These are phyloP conservation scores for Alternaria brassicicola DNA, from an alignment of 2,329 filamentous ascomycete genomes.

Conservation along the genomic window DNA sequence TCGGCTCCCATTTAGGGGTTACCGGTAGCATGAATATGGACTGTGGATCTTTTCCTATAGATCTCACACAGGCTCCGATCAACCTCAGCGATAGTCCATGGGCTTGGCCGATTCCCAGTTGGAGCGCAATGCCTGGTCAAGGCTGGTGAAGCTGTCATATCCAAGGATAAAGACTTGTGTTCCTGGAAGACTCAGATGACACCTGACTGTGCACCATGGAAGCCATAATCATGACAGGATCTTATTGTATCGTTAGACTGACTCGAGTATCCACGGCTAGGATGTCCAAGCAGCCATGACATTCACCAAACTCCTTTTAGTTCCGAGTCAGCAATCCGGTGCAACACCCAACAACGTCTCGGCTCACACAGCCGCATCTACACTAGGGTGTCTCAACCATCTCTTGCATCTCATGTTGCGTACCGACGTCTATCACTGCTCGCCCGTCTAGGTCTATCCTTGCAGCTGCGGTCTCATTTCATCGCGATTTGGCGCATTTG, in stretches of 20 bases:
- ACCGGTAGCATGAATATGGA: not conserved
- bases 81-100: slow-evolving; percentile 7
- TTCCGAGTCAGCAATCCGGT: not conserved
- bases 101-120: slow-evolving; percentile 10
- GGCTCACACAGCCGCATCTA: not conserved
- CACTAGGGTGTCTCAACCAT: not conserved
- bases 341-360: not conserved
- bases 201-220: not conserved
- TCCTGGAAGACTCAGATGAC: not conserved
- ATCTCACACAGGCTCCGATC: not conserved
- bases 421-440: not conserved
- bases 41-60: not conserved
- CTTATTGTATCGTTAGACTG: not conserved
- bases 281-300: not conserved
- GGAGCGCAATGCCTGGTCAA: slow-evolving; percentile 9
- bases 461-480: not conserved
- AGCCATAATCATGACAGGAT: not conserved
- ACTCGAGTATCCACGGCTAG: not conserved
- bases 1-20: not conserved
- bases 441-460: not conserved
- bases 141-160: slow-evolving; percentile 7
- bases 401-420: not conserved
- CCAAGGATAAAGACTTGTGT: not conserved
- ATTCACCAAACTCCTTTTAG: not conserved
- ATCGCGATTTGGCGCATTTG: not conserved